Base-by-base conservation (phyloP, 441 rosid species). In the Euphorbia celastroides region DNA sequence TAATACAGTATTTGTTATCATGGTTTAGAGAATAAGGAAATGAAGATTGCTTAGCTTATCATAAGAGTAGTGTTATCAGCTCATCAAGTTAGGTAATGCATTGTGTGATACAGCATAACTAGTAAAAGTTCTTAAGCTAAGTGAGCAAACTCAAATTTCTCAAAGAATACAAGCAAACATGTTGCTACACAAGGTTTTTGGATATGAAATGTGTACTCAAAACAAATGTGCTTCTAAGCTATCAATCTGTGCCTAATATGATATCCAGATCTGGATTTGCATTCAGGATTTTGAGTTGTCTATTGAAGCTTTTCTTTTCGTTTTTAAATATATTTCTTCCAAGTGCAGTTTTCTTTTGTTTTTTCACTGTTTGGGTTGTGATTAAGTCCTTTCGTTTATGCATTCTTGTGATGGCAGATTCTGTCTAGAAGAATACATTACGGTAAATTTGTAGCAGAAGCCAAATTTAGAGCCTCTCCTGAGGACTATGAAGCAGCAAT, bases 341-440 rank as follows among this genome's bases (percentile, higher is more conserved):
- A 52, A 52, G 57, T 56, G 60, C 60, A 11, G 31, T 14, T 9
- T 8, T 10, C 34, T 20, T 56, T 56, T n/a, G n/a, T 7, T 23
- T 5, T 6, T 38, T 9, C 12, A 38, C 12, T 38, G 44, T 3
- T n/a, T n/a, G n/a, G n/a, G 22, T 25, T 32, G 31, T 14, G 20
- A n/a, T n/a, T n/a, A n/a, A n/a, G n/a, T n/a, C n/a, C n/a, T 19
- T 20, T 51, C 19, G 9, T 67, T 20, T 30, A 14, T 58, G 19
- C 28, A 44, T 67, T 34, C 64, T 10, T 68, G 46, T 74, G 27
- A 28, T 73, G 70, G 70, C 85, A 94, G 97, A 83, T 86, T 66
- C 85, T 94, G 41, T 94, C 98, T 25, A 94, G 85, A 83, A 86
- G 98, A 75, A 85, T 92, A 41, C 99, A 94, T 73, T 94, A 94